Conservation (phyloP, 441 rosid genomes). For the Adansonia gregorii region DNA sequence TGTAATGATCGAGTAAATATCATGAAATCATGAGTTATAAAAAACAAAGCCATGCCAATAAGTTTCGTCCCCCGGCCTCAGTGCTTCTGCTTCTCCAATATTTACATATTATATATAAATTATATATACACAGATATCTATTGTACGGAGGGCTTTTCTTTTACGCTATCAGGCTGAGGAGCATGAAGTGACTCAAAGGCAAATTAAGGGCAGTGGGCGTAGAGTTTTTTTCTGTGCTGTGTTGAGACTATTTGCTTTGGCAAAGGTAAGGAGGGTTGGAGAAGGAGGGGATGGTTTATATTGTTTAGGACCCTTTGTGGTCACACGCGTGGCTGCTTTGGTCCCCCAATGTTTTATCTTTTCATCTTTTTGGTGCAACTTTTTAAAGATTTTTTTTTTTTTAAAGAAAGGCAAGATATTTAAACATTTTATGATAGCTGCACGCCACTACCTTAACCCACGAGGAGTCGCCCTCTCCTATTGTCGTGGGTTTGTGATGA, state of each 20-base stretch:
- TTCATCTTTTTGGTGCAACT: slow-evolving; percentile 45
- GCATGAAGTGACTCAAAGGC: slow-evolving; percentile 8
- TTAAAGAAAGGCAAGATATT: slow-evolving; percentile 27
- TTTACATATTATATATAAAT: neutral
- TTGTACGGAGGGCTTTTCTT: neutral
- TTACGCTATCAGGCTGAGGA: neutral
- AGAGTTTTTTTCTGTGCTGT: neutral
- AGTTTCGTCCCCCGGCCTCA: neutral
- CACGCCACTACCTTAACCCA: slow-evolving; percentile 51
- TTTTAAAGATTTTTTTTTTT: slow-evolving; percentile 18
- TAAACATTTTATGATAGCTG: slow-evolving; percentile 64
- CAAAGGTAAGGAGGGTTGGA: slow-evolving; percentile 2
- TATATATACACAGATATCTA: neutral
- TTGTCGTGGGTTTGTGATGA: slow-evolving; percentile 43
- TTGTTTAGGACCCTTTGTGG: slow-evolving; percentile 42
- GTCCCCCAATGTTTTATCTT: slow-evolving; percentile 58
- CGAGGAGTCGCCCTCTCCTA: slow-evolving; percentile 24
- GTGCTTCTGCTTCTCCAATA: neutral
- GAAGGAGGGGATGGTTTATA: slow-evolving; percentile 28
- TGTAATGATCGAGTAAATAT: no score
- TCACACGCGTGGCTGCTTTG: slow-evolving; percentile 81
- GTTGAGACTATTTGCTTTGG: neutral
- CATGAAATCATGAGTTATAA: neutral
- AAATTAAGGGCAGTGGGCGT: neutral
- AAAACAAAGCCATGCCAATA: neutral